These are phyloP conservation scores for Pleurozium schreberi DNA, from an alignment of 225 moss, liverwort and hornwort species.

Conservation along the genomic window DNA sequence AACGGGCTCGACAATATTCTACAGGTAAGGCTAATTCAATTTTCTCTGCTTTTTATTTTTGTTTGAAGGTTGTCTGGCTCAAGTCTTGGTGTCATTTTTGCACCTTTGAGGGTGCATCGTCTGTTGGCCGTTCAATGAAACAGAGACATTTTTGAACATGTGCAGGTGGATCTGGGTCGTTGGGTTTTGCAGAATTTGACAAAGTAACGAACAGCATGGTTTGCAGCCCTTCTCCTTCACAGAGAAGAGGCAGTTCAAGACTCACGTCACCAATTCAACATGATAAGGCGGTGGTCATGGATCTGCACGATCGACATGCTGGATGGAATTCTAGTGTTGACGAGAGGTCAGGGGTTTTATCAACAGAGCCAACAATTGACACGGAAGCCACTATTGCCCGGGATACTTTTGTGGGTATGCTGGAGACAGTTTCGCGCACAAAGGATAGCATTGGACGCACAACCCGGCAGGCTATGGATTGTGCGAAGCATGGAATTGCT, in stretches of 20 bases:
- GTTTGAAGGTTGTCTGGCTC: not conserved
- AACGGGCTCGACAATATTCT: constrained; percentile 66
- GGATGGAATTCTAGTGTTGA: constrained; percentile 55
- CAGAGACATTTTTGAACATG: not conserved
- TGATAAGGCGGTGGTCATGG: constrained; percentile 11
- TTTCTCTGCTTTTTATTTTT: not conserved
- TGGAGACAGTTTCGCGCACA: constrained; percentile 92
- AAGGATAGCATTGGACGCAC: constrained; percentile 99
- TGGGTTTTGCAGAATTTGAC: constrained; percentile 38
- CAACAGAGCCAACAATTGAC: constrained; percentile 32
- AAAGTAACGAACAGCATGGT: constrained; percentile 49
- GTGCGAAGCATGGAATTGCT: constrained; percentile 83
- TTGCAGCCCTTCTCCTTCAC: constrained; percentile 79
- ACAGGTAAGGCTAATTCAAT: not conserved
- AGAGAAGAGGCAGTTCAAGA: constrained; percentile 64
- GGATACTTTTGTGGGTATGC: constrained; percentile 93
- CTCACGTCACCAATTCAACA: constrained; percentile 56
- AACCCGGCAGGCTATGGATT: constrained; percentile 95
- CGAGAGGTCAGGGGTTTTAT: constrained; percentile 21
- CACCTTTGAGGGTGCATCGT: not conserved
- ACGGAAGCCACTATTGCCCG: constrained; percentile 86
- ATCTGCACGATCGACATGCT: constrained; percentile 31
- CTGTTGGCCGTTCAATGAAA: not conserved
- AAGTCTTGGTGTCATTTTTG: not conserved
- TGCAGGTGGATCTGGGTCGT: constrained; percentile 31